These are phyloP conservation scores for Pulveroboletus frians DNA, from an alignment of 768 basidiomycete genomes.

Conservation along the genomic window DNA sequence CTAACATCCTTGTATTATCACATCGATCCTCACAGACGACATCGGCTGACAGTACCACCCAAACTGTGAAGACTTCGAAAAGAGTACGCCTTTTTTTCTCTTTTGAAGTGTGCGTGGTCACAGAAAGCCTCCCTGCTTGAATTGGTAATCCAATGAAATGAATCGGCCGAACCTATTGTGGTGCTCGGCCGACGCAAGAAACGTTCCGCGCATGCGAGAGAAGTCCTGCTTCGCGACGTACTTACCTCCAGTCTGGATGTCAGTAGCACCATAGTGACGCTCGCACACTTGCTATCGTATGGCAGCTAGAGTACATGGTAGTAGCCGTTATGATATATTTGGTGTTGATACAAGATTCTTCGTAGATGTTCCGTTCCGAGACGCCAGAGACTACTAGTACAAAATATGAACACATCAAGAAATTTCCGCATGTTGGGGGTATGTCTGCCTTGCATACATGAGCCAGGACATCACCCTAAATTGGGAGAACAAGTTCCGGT, in stretches of 20 bases:
- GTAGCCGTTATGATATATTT: background rate
- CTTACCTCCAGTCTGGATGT: too few species aligned
- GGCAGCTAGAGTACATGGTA: background rate
- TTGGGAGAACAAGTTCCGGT: slow-evolving; percentile 8
- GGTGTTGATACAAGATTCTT: background rate
- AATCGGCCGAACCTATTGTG: too few species aligned
- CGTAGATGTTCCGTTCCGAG: background rate
- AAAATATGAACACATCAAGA: background rate
- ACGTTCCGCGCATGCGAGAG: too few species aligned
- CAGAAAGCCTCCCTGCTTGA: background rate
- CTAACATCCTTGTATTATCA: background rate
- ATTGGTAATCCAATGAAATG: too few species aligned
- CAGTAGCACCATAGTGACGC: too few species aligned
- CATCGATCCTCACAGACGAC: background rate
- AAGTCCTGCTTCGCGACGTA: too few species aligned
- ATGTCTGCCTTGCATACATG: slow-evolving; percentile 5
- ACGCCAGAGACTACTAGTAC: slow-evolving; percentile 4
- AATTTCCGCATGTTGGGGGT: background rate
- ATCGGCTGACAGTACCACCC: background rate
- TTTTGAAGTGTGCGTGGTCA: background rate
- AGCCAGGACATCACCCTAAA: slow-evolving; percentile 5
- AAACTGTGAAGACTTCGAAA: background rate
- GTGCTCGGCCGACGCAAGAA: too few species aligned
- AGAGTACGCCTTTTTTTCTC: background rate
- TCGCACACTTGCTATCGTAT: too few species aligned